phyloP scores from a whole-genome alignment of 2,329 filamentous ascomycete species.

The Orbilia blumenaviensis region DNA sequence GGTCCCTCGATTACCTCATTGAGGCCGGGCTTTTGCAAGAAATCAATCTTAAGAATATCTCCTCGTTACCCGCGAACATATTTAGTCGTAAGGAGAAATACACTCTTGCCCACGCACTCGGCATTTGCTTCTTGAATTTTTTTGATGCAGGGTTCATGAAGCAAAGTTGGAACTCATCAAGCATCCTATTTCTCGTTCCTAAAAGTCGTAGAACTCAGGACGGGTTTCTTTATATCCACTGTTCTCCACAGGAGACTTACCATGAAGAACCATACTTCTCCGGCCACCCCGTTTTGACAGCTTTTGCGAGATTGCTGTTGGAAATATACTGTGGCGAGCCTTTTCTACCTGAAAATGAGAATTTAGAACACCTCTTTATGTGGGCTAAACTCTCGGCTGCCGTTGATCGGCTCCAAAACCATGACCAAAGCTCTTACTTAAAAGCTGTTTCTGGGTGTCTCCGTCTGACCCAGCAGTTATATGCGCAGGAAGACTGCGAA shows the following conservation, averaged over 20 bases:
- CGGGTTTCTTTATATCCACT: neutral
- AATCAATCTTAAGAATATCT: neutral
- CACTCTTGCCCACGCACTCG: neutral
- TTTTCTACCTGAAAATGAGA: neutral
- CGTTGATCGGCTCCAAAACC: neutral
- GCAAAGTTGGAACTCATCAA: neutral
- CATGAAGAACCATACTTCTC: neutral
- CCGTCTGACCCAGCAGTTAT: neutral
- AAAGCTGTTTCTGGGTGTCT: neutral
- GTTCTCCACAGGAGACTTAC: neutral
- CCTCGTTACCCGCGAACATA: neutral
- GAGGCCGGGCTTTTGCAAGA: neutral
- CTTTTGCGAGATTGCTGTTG: neutral
- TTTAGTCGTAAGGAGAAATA: neutral
- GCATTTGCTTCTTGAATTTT: neutral
- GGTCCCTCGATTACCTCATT: neutral
- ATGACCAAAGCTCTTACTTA: neutral
- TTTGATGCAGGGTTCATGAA: slow-evolving; percentile 14
- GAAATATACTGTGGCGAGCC: neutral
- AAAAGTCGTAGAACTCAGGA: neutral
- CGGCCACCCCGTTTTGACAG: slow-evolving; percentile 1
- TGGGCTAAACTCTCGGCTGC: neutral
- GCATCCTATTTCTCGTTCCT: neutral
- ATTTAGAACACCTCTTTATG: neutral
- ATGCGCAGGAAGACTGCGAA: neutral